phyloP scores from a whole-genome alignment of 441 rosid genomes.

The Gossypium aridum region DNA sequence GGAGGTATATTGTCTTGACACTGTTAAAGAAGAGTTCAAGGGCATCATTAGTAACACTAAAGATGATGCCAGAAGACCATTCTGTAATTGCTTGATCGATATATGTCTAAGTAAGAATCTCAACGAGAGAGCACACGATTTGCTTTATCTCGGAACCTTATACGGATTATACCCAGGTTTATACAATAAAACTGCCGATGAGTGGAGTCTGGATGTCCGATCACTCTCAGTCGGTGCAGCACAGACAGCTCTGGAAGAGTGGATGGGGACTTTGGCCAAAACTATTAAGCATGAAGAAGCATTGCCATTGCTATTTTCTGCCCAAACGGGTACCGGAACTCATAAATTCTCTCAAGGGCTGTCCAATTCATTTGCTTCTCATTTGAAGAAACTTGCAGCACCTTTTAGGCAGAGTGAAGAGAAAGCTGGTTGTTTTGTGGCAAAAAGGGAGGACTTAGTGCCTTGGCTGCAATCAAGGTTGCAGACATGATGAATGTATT shows the following conservation, averaged over 20 bases:
- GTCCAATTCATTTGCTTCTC: conserved; percentile 66
- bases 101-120: conserved; percentile 54
- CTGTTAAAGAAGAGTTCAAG: conserved; percentile 57
- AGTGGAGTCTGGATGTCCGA: conserved; percentile 86
- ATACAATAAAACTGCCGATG: conserved; percentile 53
- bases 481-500: not conserved
- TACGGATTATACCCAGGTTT: conserved; percentile 74
- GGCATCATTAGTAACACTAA: conserved; percentile 41
- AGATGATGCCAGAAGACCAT: conserved; percentile 74
- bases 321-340: conserved; percentile 81
- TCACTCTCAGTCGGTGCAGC: conserved; percentile 91
- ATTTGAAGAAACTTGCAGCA: conserved; percentile 50
- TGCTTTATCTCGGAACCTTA: conserved; percentile 78
- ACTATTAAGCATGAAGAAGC: conserved; percentile 50
- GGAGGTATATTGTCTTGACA: conserved; percentile 37
- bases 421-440: conserved; percentile 61
- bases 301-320: conserved; percentile 67
- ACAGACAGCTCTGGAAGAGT: conserved; percentile 80
- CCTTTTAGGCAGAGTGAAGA: conserved; percentile 75
- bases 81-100: conserved; percentile 89
- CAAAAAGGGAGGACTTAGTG: conserved; percentile 68
- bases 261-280: conserved; percentile 67
- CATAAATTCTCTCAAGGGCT: conserved; percentile 77
- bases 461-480: conserved; percentile 59
- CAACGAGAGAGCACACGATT: conserved; percentile 63